Percentiles rank a stretch among this genome's conserved stretches.
phyloP scores from a whole-genome alignment of 75 land plant species.

The Pseudotsuga menziesii region DNA sequence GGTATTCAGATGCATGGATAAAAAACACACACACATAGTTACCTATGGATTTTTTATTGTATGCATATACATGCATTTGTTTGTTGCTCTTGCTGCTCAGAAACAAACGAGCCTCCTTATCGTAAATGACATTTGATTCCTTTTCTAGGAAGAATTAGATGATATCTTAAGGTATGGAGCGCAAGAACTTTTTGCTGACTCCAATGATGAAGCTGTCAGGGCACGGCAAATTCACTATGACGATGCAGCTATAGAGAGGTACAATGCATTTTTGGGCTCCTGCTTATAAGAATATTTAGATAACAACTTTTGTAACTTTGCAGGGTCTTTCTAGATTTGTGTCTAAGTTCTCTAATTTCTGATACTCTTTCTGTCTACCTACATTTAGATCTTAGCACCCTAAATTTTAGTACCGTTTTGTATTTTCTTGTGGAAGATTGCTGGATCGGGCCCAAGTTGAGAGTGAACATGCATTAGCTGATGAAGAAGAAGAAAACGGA shows the following conservation, averaged over 20 bases:
- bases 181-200: constrained; percentile 89
- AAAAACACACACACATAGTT: neutral
- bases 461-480: constrained; percentile 54
- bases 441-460: constrained; percentile 84
- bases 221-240: constrained; percentile 95
- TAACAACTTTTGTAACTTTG: neutral
- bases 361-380: neutral
- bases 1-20: constrained; percentile 30
- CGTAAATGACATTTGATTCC: neutral
- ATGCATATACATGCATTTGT: neutral
- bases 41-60: neutral
- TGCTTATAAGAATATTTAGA: neutral
- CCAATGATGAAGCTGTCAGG: constrained; percentile 76
- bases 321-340: neutral
- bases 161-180: constrained; percentile 97
- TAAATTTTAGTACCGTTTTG: neutral
- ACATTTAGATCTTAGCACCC: neutral
- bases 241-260: constrained; percentile 99
- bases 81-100: neutral
- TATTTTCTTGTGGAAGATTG: constrained; percentile 38
- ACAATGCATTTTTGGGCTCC: neutral
- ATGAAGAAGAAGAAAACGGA: constrained; percentile 87
- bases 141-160: constrained; percentile 91
- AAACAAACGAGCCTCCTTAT: neutral
- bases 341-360: neutral